A percentile compares a stretch with the other conserved stretches of the same genome.
Conservation (phyloP, 2,329 filamentous ascomycete species). For the Apiospora malaysiana region DNA sequence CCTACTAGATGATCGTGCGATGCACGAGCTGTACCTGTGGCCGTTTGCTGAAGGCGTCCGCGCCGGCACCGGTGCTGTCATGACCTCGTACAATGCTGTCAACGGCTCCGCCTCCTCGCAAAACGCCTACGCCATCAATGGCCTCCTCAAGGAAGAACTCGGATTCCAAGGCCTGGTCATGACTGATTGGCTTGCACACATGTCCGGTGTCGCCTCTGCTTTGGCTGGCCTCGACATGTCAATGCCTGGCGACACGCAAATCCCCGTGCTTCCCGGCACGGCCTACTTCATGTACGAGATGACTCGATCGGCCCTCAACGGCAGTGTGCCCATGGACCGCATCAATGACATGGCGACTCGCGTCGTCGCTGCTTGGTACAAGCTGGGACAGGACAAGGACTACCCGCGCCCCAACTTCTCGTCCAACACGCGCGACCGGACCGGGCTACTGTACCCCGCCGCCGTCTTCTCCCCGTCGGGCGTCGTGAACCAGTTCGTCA, state of each 20-base stretch:
- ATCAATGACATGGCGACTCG: slow-evolving; percentile 63
- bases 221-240: slow-evolving; percentile 74
- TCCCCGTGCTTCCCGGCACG: slow-evolving; percentile 50
- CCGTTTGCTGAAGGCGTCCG: slow-evolving; percentile 79
- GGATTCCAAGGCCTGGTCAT: slow-evolving; percentile 75
- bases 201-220: slow-evolving; percentile 74
- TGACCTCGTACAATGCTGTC: slow-evolving; percentile 81
- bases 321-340: slow-evolving; percentile 59
- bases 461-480: slow-evolving; percentile 65
- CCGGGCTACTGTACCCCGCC: slow-evolving; percentile 62
- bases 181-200: slow-evolving; percentile 78
- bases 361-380: slow-evolving; percentile 64
- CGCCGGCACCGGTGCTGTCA: slow-evolving; percentile 78
- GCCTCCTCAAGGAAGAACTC: slow-evolving; percentile 74
- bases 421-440: slow-evolving; percentile 60
- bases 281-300: slow-evolving; percentile 63
- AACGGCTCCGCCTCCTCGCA: slow-evolving; percentile 71
- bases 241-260: slow-evolving; percentile 63
- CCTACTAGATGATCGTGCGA: slow-evolving; percentile 37
- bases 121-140: slow-evolving; percentile 72
- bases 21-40: slow-evolving; percentile 80
- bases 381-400: slow-evolving; percentile 60
- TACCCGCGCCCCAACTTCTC: slow-evolving; percentile 58
- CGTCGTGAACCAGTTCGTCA: slow-evolving; percentile 72
- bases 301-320: slow-evolving; percentile 60